These are phyloP conservation scores for Leucosporidium creatinivorum DNA, from an alignment of 768 basidiomycete species.

Conservation along the genomic window DNA sequence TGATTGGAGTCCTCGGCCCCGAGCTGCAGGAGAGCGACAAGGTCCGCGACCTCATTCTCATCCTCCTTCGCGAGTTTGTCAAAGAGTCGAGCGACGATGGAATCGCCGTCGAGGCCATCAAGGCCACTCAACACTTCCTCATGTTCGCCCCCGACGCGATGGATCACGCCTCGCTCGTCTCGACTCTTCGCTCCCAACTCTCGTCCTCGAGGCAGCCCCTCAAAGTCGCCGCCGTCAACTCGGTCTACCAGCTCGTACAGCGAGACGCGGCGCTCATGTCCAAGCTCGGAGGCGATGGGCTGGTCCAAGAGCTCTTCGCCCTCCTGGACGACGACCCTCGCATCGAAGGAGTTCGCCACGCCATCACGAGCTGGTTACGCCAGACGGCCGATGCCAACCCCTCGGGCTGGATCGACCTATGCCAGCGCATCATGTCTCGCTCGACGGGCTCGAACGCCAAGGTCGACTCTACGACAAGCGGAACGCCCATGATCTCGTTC, in stretches of 20 bases:
- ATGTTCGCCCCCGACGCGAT: constrained; percentile 88
- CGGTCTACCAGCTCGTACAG: constrained; percentile 92
- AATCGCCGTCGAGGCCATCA: constrained; percentile 85
- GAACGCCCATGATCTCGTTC: constrained; percentile 47
- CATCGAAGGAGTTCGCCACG: constrained; percentile 84
- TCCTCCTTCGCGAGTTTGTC: constrained; percentile 76
- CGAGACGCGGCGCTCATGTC: constrained; percentile 87
- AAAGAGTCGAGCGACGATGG: constrained; percentile 71
- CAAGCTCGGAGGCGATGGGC: constrained; percentile 80
- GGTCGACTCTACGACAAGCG: constrained; percentile 50
- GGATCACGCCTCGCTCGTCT: constrained; percentile 69
- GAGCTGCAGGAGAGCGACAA: constrained; percentile 82
- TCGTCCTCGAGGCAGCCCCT: constrained; percentile 72
- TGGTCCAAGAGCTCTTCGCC: constrained; percentile 90
- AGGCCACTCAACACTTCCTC: constrained; percentile 90
- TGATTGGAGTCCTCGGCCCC: constrained; percentile 88
- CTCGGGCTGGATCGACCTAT: constrained; percentile 95
- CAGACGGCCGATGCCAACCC: constrained; percentile 91
- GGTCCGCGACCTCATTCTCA: constrained; percentile 71
- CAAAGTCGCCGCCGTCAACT: constrained; percentile 90
- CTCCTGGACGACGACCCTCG: constrained; percentile 92
- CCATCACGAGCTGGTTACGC: constrained; percentile 87
- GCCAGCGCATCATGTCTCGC: constrained; percentile 91
- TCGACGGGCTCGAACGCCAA: constrained; percentile 72
- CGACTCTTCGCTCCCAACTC: constrained; percentile 68